A percentile compares a stretch with the other conserved stretches of the same genome.
Conservation (phyloP, 2,329 filamentous ascomycete species). For the Ascochyta viciae-villosae region DNA sequence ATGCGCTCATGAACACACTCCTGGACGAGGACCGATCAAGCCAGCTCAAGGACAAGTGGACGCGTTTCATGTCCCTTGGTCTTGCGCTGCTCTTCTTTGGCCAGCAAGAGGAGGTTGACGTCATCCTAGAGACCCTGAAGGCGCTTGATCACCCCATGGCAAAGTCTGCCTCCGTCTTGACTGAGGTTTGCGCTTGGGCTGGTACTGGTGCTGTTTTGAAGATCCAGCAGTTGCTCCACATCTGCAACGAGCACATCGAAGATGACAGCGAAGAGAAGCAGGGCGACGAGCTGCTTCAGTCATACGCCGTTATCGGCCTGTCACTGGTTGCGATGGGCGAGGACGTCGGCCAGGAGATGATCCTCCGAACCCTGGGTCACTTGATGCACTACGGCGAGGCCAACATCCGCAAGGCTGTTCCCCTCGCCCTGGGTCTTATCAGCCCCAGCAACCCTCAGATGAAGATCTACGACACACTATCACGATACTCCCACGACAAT, state of each 20-base stretch:
- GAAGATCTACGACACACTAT: conserved; percentile 99
- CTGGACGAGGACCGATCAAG: conserved; percentile 91
- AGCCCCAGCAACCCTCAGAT: conserved; percentile 99
- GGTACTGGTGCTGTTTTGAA: conserved; percentile 97
- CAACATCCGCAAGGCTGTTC: conserved; percentile 96
- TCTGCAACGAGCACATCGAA: conserved; percentile 97
- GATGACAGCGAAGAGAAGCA: conserved; percentile 89
- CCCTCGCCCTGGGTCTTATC: conserved; percentile 93
- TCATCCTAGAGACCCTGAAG: conserved; percentile 95
- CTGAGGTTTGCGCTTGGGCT: conserved; percentile 97
- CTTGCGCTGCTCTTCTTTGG: conserved; percentile 95
- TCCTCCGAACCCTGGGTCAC: conserved; percentile 94
- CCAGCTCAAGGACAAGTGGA: conserved; percentile 98
- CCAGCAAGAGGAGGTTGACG: conserved; percentile 97
- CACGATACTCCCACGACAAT: conserved; percentile 97
- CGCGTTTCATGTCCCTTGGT: conserved; percentile 92
- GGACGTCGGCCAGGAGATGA: conserved; percentile 98
- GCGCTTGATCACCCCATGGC: conserved; percentile 97
- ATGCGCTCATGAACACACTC: conserved; percentile 89
- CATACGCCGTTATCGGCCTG: conserved; percentile 93
- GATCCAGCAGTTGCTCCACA: conserved; percentile 94
- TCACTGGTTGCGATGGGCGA: conserved; percentile 97
- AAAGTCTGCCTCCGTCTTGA: conserved; percentile 91
- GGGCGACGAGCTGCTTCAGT: conserved; percentile 92
- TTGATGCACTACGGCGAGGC: conserved; percentile 99